These are phyloP conservation scores for Trypanosoma scelopori DNA, from an alignment of 208 protist species.

Conservation along the genomic window DNA sequence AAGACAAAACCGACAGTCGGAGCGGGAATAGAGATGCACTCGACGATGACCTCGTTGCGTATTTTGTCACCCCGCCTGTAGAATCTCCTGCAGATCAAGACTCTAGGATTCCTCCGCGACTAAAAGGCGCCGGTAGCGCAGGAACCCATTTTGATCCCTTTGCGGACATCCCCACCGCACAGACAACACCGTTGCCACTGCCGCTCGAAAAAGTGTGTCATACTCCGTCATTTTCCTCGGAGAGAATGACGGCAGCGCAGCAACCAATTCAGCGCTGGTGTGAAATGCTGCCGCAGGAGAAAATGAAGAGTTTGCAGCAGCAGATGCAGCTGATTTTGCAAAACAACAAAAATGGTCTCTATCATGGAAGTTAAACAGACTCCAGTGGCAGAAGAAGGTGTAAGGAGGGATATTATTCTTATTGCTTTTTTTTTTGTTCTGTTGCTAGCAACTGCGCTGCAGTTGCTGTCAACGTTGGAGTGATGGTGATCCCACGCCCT, in stretches of 20 bases:
- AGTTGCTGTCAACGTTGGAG: too few relatives aligned
- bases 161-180: neutral
- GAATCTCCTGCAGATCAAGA: too few relatives aligned
- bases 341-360: neutral
- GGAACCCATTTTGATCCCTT: constrained; percentile 16
- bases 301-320: constrained; percentile 17
- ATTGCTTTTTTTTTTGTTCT: too few relatives aligned
- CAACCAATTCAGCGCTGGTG: neutral
- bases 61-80: too few relatives aligned
- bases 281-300: constrained; percentile 2
- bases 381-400: too few relatives aligned
- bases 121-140: neutral
- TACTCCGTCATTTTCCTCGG: neutral
- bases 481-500: too few relatives aligned
- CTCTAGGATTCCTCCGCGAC: too few relatives aligned
- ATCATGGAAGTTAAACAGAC: neutral
- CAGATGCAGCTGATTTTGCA: constrained; percentile 2
- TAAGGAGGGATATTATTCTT: too few relatives aligned
- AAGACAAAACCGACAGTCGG: too few relatives aligned
- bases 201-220: neutral
- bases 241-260: neutral
- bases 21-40: too few relatives aligned
- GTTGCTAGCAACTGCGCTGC: too few relatives aligned
- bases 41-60: too few relatives aligned
- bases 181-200: neutral